phyloP scores from a whole-genome alignment of 352 stramenopile genomes.

The Phytopythium ostracodes region DNA sequence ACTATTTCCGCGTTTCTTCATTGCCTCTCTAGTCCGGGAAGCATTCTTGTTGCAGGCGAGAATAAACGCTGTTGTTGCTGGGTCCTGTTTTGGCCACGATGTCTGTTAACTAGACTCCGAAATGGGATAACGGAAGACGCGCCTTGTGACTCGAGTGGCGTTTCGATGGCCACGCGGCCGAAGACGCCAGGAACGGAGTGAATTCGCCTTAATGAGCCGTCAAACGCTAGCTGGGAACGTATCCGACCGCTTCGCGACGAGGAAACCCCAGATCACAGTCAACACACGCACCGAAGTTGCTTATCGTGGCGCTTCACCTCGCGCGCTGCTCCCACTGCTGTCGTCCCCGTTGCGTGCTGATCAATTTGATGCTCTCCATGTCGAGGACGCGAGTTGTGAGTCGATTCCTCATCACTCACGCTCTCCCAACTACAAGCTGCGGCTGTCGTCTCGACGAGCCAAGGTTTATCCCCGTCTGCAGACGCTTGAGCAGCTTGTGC shows the following conservation, averaged over 20 bases:
- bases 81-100: no score
- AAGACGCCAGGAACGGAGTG: background rate
- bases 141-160: background rate
- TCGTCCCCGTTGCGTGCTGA: background rate
- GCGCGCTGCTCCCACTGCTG: background rate
- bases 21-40: no score
- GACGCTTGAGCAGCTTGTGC: slow-evolving; percentile 41
- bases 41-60: no score
- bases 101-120: no score
- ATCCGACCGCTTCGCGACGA: background rate
- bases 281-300: background rate
- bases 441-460: background rate
- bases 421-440: background rate
- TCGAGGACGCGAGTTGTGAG: background rate
- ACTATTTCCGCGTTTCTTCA: no score
- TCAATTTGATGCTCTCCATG: no score
- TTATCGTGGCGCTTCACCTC: background rate
- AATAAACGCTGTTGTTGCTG: no score
- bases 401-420: background rate
- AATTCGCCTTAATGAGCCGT: background rate
- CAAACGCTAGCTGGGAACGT: background rate
- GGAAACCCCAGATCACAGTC: background rate
- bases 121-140: no score
- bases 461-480: slow-evolving; percentile 33
- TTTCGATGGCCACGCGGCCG: background rate